Percentiles rank a stretch among this genome's conserved stretches.
These are phyloP conservation scores for Camellia sinensis DNA, from an alignment of 148 eudicot genomes.

Conservation along the genomic window DNA sequence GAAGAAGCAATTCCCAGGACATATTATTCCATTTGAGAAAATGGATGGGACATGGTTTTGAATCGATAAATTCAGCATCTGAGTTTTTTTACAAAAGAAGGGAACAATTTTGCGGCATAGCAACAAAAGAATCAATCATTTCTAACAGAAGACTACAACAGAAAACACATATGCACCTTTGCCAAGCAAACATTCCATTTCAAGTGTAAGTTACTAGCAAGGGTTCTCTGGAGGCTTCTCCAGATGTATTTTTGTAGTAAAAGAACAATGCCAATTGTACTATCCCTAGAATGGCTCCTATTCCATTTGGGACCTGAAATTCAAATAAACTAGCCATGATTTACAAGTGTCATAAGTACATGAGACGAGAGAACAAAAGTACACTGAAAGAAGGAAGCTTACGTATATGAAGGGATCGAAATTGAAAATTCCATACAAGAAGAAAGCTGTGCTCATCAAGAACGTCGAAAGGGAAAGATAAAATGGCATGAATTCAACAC, in stretches of 20 bases:
- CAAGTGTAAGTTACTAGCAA: constrained; percentile 39
- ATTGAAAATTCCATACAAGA: constrained; percentile 62
- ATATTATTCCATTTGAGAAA: not conserved
- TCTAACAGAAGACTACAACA: not conserved
- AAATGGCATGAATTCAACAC: constrained; percentile 94
- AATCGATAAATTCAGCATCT: not conserved
- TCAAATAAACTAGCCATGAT: constrained; percentile 10
- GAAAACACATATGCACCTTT: not conserved
- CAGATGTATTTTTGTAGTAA: constrained; percentile 43
- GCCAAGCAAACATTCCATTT: constrained; percentile 5
- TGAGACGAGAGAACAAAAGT: not conserved
- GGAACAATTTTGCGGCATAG: constrained; percentile 1
- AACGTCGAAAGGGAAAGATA: constrained; percentile 82
- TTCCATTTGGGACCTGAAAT: constrained; percentile 84
- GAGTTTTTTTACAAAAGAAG: not conserved
- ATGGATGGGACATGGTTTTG: not conserved
- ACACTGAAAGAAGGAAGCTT: constrained; percentile 23
- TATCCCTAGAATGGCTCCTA: constrained; percentile 66
- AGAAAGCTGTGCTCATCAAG: constrained; percentile 82
- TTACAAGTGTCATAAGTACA: not conserved
- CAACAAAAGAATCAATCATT: constrained; percentile 11
- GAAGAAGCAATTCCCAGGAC: not conserved
- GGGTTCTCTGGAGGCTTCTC: constrained; percentile 47
- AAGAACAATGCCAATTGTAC: constrained; percentile 54
- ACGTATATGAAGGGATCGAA: constrained; percentile 78